Conservation (phyloP, 805 yeast species). For the Candida mattraensis region DNA sequence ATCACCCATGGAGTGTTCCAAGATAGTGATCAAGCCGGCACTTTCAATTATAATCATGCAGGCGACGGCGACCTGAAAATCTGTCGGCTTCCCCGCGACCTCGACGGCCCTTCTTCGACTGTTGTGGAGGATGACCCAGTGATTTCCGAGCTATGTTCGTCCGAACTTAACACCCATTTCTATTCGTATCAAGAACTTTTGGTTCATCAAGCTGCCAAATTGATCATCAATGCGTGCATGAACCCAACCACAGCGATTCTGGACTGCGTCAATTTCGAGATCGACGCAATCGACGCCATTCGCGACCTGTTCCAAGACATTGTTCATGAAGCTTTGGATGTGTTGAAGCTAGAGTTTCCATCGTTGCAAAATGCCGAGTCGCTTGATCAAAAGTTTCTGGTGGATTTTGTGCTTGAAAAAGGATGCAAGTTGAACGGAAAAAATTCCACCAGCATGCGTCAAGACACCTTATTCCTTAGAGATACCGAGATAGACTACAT, state of each 20-base stretch:
- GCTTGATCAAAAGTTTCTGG: conserved; percentile 36
- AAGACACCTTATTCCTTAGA: conserved; percentile 55
- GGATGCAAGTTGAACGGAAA: conserved; percentile 36
- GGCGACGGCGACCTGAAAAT: conserved; percentile 66
- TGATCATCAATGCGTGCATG: conserved; percentile 77
- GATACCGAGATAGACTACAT: conserved; percentile 79
- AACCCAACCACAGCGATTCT: conserved; percentile 80
- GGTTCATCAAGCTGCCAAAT: conserved; percentile 67
- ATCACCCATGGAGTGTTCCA: conserved; percentile 82
- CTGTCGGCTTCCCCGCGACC: conserved; percentile 51
- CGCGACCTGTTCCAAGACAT: conserved; percentile 39
- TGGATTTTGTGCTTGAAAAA: conserved; percentile 28
- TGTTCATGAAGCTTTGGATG: conserved; percentile 45
- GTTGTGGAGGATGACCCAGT: conserved; percentile 24
- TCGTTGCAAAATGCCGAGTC: conserved; percentile 28
- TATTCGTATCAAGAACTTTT: conserved; percentile 44
- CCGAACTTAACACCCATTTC: conserved; percentile 31
- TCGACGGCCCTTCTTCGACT: conserved; percentile 19
- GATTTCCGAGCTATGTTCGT: conserved; percentile 24
- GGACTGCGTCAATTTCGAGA: conserved; percentile 76
- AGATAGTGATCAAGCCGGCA: conserved; percentile 22
- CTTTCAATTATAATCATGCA: conserved; percentile 59
- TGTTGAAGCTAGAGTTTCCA: conserved; percentile 37
- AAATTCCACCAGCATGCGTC: conserved; percentile 72
- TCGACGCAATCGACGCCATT: conserved; percentile 43